Conservation (phyloP, 495 filamentous ascomycete species). For the Penicillium diatomitis region DNA sequence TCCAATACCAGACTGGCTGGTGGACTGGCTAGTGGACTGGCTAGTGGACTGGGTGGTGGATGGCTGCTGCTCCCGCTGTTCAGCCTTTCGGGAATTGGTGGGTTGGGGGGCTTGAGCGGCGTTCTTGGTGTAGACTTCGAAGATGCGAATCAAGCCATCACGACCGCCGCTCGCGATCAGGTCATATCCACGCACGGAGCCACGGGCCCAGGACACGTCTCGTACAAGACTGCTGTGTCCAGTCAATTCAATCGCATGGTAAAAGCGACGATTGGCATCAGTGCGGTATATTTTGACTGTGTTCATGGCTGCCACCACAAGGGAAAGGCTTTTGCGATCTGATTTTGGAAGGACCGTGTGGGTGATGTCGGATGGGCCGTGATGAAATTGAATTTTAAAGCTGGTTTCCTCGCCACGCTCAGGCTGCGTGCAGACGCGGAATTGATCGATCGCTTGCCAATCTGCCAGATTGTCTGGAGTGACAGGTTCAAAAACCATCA, state of each 20-base stretch:
- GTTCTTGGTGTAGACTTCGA: constrained; percentile 56
- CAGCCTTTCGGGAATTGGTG: constrained; percentile 21
- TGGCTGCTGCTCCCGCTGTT: constrained; percentile 24
- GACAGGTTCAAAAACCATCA: constrained; percentile 77
- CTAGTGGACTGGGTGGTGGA: constrained; percentile 27
- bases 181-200: constrained; percentile 78
- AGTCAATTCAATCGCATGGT: constrained; percentile 63
- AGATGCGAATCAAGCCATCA: constrained; percentile 81
- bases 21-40: constrained; percentile 27
- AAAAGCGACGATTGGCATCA: constrained; percentile 58
- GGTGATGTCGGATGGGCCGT: constrained; percentile 70
- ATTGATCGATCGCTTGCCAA: constrained; percentile 64
- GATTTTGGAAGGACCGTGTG: constrained; percentile 67
- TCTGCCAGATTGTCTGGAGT: constrained; percentile 72
- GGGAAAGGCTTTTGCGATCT: constrained; percentile 57
- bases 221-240: constrained; percentile 70
- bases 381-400: constrained; percentile 79
- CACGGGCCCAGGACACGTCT: constrained; percentile 87
- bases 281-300: constrained; percentile 72
- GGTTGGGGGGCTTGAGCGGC: constrained; percentile 20
- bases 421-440: constrained; percentile 52
- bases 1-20: constrained; percentile 42
- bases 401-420: constrained; percentile 71
- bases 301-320: constrained; percentile 80
- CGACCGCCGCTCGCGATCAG: constrained; percentile 86